Evolutionary conservation across 192 early-diverging fungal genomes (phyloP).

Genomic region (Chytriomyces confervae): DNA sequence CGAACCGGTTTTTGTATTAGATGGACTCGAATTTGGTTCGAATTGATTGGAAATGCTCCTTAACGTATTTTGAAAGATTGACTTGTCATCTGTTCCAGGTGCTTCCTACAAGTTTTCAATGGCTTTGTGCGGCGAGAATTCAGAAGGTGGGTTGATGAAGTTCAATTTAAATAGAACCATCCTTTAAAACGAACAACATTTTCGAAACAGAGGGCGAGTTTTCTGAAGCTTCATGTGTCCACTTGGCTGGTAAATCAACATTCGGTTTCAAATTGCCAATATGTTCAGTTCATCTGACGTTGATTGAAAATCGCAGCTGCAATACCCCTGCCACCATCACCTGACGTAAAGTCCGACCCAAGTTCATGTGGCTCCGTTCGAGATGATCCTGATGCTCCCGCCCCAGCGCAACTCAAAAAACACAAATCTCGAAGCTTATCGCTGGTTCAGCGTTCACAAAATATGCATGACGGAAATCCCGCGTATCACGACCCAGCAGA

Average conservation of each 20-base stretch:
- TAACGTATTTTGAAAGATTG: not conserved
- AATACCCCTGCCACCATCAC: slow-evolving; percentile 48
- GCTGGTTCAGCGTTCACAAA: slow-evolving; percentile 50
- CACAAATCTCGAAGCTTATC: slow-evolving; percentile 39
- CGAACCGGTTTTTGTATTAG: slow-evolving; percentile 15
- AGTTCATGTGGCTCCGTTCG: slow-evolving; percentile 8
- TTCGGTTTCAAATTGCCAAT: slow-evolving; percentile 17
- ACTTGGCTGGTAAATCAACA: slow-evolving; percentile 35
- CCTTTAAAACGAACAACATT: not conserved
- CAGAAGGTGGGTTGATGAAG: slow-evolving; percentile 12
- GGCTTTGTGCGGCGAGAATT: slow-evolving; percentile 25
- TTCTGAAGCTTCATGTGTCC: slow-evolving; percentile 31
- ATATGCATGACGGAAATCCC: slow-evolving; percentile 62
- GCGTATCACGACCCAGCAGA: slow-evolving; percentile 52
- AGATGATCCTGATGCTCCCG: slow-evolving; percentile 29
- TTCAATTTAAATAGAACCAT: not conserved
- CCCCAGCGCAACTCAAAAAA: slow-evolving; percentile 34
- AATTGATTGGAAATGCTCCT: not conserved
- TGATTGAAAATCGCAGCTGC: slow-evolving; percentile 38
- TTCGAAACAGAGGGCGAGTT: slow-evolving; percentile 6
- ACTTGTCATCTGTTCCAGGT: not conserved
- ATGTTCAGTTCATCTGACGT: not conserved
- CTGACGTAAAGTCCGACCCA: slow-evolving; percentile 15
- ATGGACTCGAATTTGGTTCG: slow-evolving; percentile 16
- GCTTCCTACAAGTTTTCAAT: slow-evolving; percentile 19